phyloP scores from a whole-genome alignment of 129 eudicot genomes.

The Centaurea solstitialis region DNA sequence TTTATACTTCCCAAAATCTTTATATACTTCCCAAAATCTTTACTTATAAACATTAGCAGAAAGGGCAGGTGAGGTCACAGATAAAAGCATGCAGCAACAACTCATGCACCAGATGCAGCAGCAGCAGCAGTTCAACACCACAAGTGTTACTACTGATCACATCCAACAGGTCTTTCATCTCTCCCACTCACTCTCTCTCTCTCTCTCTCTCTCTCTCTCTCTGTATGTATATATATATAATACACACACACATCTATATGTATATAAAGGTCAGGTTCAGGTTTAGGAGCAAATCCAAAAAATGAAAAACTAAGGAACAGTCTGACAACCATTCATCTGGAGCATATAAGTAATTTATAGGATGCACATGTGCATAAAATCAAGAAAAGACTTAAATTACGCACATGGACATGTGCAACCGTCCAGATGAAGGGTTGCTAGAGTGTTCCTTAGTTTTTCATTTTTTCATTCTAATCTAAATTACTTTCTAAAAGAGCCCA shows the following conservation, averaged over 20 bases:
- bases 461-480: too few relatives aligned
- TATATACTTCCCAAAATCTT: background rate
- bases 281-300: too few relatives aligned
- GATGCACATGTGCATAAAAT: too few relatives aligned
- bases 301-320: too few relatives aligned
- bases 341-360: too few relatives aligned
- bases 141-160: conserved; percentile 51
- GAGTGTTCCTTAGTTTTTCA: too few relatives aligned
- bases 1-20: background rate
- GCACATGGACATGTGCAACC: too few relatives aligned
- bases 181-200: conserved; percentile 13
- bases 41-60: conserved; percentile 10
- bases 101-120: conserved; percentile 49
- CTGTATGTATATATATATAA: background rate
- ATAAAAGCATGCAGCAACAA: conserved; percentile 49
- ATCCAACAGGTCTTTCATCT: conserved; percentile 50
- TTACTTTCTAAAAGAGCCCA: background rate
- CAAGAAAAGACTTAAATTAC: too few relatives aligned
- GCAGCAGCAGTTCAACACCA: conserved; percentile 37
- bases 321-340: too few relatives aligned
- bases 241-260: too few relatives aligned
- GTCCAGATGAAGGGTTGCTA: too few relatives aligned
- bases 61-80: conserved; percentile 23
- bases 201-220: conserved; percentile 6
- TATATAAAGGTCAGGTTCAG: background rate